Evolutionary conservation across 495 filamentous ascomycete species (phyloP), one percentile per base, ranked within the genome.

Genomic region (Lasiosphaeria ovina): DNA sequence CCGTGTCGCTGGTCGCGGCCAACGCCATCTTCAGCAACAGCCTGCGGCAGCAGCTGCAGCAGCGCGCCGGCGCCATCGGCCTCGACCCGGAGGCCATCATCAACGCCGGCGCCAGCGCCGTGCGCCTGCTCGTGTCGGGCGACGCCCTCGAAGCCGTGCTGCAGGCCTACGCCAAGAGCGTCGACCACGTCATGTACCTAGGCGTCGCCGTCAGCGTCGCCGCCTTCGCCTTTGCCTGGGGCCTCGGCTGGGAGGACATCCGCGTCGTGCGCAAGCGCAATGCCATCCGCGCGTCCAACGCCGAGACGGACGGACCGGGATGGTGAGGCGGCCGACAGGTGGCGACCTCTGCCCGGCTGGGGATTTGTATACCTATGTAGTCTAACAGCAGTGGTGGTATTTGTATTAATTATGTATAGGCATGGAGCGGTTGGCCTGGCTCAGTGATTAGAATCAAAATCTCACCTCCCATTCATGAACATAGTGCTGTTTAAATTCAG

Each of bases 151-250:
- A 34, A 0, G 54, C 62, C 17, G 49, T 82, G 1, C 57, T 81
- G 58, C 55, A 35, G 4, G 79, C 77, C n/a, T 82, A 83, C 58
- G 59, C 68, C 3, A 70, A 72, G 35, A 74, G 69, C 54, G 35
- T 76, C 40, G 54, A 58, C 32, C 34, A 16, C 9, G 59, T 62
- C 12, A 50, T 62, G 3, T 65, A 65, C 48, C 32, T 65, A 7
- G 35, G n/a, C 3, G 34, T 48, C 9, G 62, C 42, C 0, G 17
- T 55, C 3, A 31, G 31, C 10, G 54, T 57, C 12, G 35, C 48
- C 17, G 33, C 49, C 0, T 42, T 65, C 10, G n/a, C 34, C 5
- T 51, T 34, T 31, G 59, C 54, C 0, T 55, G 55, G 54, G 54
- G 48, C 17, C 3, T 65, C 50, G 62, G 62, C 2, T 65, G 59